These are phyloP conservation scores for Mycena polygramma DNA, from an alignment of 768 basidiomycete species.

Conservation along the genomic window DNA sequence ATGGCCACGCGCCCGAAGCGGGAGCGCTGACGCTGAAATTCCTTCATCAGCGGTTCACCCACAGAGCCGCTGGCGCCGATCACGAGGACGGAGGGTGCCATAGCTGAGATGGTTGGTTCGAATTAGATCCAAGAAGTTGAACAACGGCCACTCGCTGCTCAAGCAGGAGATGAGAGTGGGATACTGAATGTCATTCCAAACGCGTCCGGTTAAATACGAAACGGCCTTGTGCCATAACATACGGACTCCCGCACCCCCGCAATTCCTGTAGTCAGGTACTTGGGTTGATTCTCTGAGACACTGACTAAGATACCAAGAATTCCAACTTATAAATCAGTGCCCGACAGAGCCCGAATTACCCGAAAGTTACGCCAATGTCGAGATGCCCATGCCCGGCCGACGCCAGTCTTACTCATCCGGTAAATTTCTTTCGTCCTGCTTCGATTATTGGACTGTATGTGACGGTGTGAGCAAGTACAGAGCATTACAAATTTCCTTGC, in stretches of 20 bases:
- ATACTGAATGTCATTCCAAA: slow-evolving; percentile 5
- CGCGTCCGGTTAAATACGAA: slow-evolving; percentile 5
- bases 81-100: slow-evolving; percentile 22
- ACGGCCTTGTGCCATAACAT: slow-evolving; percentile 1
- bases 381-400: background rate
- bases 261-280: background rate
- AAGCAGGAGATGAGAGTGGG: slow-evolving; percentile 1
- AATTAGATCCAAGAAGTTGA: background rate
- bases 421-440: slow-evolving; percentile 2
- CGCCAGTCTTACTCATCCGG: slow-evolving; percentile 12
- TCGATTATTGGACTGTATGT: too few relatives aligned
- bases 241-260: slow-evolving; percentile 2
- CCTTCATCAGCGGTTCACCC: slow-evolving; percentile 8
- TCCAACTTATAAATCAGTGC: slow-evolving; percentile 3
- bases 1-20: slow-evolving; percentile 19
- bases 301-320: background rate
- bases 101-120: slow-evolving; percentile 5
- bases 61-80: slow-evolving; percentile 24
- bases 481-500: too few relatives aligned
- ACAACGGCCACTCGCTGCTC: slow-evolving; percentile 5
- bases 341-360: background rate
- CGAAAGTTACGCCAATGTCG: background rate
- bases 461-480: too few relatives aligned
- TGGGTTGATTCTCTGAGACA: slow-evolving; percentile 5
- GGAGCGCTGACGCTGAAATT: slow-evolving; percentile 10